A percentile compares a stretch with the other conserved stretches of the same genome.
phyloP scores from a whole-genome alignment of 2,329 filamentous ascomycete species.

The Colletotrichum sp. region DNA sequence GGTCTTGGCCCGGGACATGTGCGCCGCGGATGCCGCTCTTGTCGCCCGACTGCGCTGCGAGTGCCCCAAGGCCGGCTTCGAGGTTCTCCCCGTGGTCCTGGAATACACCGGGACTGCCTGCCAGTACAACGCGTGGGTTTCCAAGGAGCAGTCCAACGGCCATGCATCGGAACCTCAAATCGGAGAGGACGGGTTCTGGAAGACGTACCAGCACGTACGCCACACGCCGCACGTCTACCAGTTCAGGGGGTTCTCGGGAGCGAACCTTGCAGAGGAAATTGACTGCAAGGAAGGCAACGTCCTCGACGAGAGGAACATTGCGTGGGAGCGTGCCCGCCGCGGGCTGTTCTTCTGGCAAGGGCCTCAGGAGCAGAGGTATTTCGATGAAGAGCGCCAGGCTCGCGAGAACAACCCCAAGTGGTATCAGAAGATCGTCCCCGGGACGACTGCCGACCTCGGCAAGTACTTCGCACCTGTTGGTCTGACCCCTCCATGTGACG shows the following conservation, averaged over 20 bases:
- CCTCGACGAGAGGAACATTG: neutral
- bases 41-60: neutral
- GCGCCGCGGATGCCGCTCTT: neutral
- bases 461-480: constrained; percentile 6
- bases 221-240: neutral
- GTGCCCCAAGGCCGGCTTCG: constrained; percentile 5
- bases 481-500: neutral
- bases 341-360: neutral
- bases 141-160: neutral
- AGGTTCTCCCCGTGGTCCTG: constrained; percentile 12
- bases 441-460: neutral
- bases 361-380: neutral
- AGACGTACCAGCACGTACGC: constrained; percentile 6
- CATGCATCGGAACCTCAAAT: neutral
- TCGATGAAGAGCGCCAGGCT: constrained; percentile 2
- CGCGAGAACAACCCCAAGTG: constrained; percentile 8
- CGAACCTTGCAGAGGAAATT: neutral
- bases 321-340: constrained; percentile 15
- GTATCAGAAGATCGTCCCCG: constrained; percentile 9
- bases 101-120: constrained; percentile 4
- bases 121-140: neutral
- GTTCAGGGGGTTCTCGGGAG: neutral
- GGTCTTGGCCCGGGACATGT: neutral
- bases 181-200: neutral
- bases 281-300: neutral